Evolutionary conservation across 1,139 yeast genomes (phyloP).

Genomic region (Blastobotrys elegans): DNA sequence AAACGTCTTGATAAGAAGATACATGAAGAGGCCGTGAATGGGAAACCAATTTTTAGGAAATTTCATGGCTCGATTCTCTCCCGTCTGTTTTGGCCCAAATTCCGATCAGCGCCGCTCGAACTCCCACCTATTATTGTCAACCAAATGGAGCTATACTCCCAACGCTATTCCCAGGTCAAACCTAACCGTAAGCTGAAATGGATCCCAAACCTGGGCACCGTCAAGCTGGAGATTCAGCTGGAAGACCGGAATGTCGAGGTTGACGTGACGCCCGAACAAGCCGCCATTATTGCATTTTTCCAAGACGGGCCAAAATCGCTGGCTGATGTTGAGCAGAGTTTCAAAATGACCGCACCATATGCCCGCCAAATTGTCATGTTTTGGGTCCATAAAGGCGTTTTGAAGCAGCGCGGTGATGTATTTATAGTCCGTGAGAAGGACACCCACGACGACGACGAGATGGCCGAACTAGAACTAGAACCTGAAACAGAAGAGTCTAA

Average conservation of each 20-base stretch:
- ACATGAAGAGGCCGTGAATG: constrained; percentile 16
- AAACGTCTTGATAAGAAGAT: constrained; percentile 27
- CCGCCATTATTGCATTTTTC: constrained; percentile 57
- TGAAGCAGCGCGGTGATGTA: constrained; percentile 34
- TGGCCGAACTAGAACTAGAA: constrained; percentile 17
- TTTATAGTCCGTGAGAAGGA: constrained; percentile 20
- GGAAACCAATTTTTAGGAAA: constrained; percentile 6
- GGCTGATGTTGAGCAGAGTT: constrained; percentile 18
- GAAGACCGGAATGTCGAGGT: constrained; percentile 40
- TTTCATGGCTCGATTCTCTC: constrained; percentile 39
- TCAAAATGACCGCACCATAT: constrained; percentile 27
- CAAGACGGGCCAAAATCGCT: constrained; percentile 33
- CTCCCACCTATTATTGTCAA: constrained; percentile 41
- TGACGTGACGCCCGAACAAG: constrained; percentile 65
- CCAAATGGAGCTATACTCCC: constrained; percentile 43
- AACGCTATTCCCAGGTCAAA: constrained; percentile 41
- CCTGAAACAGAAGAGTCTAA: constrained; percentile 17
- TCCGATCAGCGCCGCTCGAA: constrained; percentile 36
- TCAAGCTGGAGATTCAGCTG: constrained; percentile 53
- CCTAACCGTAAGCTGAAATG: constrained; percentile 49
- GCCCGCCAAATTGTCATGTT: constrained; percentile 31
- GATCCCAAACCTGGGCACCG: constrained; percentile 59
- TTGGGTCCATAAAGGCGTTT: constrained; percentile 54
- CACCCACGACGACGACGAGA: constrained; percentile 17
- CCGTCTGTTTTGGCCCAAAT: constrained; percentile 47